Evolutionary conservation across 805 yeast genomes (phyloP), one percentile per base, ranked within the genome.

Genomic region (Kazachstania bromeliacearum): DNA sequence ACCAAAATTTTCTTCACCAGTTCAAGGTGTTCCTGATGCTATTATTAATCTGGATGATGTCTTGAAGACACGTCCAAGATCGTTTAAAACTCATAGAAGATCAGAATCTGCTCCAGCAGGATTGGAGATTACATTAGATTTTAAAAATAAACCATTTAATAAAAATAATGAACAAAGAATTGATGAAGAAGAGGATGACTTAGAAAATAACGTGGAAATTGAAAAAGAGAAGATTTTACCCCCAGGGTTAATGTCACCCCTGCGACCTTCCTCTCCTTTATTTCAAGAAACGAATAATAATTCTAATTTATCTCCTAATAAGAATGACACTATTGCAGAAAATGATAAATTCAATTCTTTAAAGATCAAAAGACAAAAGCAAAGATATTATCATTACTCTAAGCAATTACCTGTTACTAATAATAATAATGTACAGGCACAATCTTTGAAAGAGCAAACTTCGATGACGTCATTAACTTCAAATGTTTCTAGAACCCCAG

Each of bases 31-130:
- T 4, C 77, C 78, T 1, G 74, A 71, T 45, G 77, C 79, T 2
- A 60, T 70, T 17, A 75, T 75, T 17, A 78, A 75, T 43, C 52
- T 75, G 33, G 79, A 75, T 42, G 68, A 69, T 20, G 77, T 76
- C 8, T 57, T 70, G 17, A 67, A 63, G 28, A 44, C 59, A n/a
- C 57, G 43, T 34, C 60, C 57, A 40, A 52, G 43, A 42, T 53
- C 52, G 7, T 55, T 56, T 28, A 41, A 49, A 33, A 43, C 57
- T 5, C 78, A 73, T 48, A 62, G 75, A 46, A 62, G 78, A 39
- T 62, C 76, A 1, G 79, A 73, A 50, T 68, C 75, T 28, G 78
- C 79, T 0, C 77, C 78, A 5, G 75, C 73, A 22, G 59, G 68
- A 34, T 61, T 66, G 25, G 61, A 62, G 36, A 54, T 59, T 38